Percentiles rank a stretch among this genome's conserved stretches.
Evolutionary conservation across 108 stramenopile genomes (phyloP).

Genomic region (Skeletonema grethae): DNA sequence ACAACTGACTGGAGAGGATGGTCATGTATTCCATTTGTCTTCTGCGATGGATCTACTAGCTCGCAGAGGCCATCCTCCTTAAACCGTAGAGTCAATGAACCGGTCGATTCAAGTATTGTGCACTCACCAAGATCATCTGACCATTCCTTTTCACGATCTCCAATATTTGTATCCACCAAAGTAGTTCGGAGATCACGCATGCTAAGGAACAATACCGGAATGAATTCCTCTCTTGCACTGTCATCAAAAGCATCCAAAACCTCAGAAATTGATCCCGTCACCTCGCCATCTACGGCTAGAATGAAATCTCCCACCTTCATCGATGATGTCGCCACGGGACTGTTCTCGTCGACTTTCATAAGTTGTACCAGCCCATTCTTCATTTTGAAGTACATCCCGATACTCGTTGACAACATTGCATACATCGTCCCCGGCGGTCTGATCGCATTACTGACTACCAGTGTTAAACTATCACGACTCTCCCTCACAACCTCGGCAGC

Average conservation of each 20-base stretch:
- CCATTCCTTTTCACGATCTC: conserved; percentile 40
- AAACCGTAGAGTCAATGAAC: conserved; percentile 28
- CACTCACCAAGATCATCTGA: conserved; percentile 32
- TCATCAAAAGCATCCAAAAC: conserved; percentile 17
- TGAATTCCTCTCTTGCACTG: conserved; percentile 9
- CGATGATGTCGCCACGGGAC: conserved; percentile 23
- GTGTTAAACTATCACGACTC: conserved; percentile 21
- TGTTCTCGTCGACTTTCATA: conserved; percentile 18
- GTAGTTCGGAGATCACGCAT: conserved; percentile 35
- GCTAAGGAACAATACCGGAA: conserved; percentile 38
- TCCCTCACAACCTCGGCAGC: conserved; percentile 43
- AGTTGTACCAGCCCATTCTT: conserved; percentile 34
- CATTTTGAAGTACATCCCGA: conserved; percentile 39
- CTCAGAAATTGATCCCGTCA: conserved; percentile 5
- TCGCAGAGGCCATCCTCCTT: conserved; percentile 28
- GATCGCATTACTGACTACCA: conserved; percentile 32
- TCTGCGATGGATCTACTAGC: conserved; percentile 26
- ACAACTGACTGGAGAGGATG: conserved; percentile 31
- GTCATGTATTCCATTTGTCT: conserved; percentile 7
- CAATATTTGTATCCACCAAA: conserved; percentile 33
- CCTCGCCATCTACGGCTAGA: conserved; percentile 30
- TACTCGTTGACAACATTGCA: conserved; percentile 19
- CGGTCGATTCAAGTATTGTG: conserved; percentile 16
- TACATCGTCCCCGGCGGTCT: conserved; percentile 38
- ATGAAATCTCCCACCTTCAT: conserved; percentile 42